Base-by-base conservation (phyloP, 176 grass and related monocot species). In the Oropetium thomaeum region DNA sequence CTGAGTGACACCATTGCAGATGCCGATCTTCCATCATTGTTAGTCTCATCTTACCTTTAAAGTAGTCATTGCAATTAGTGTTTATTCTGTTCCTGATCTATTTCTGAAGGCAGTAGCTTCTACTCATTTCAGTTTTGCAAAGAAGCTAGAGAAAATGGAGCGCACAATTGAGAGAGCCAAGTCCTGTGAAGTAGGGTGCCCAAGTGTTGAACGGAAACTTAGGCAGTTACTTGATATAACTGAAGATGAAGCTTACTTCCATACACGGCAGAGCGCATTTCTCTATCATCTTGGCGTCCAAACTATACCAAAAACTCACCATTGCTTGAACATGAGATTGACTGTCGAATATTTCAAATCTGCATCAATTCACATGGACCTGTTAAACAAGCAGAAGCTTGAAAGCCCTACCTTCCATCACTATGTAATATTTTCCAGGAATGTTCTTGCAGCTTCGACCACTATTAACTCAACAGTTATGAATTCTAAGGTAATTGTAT, bases 341-440 rank as follows among this genome's bases (percentile, higher is more conserved):
- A 96, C 93, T 61, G 67, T 96, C 31, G 93, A 96, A 66, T 92
- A 88, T 90, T 96, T 96, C 84, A 96, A 79, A 83, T 85, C 85
- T 7, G 43, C 15, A 16, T 72, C 43, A 41, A 40, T 33, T 68
- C 44, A 2, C 35, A 58, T 22, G 28, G 71, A 77, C 34, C 72
- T 45, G 29, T 70, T 57, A 27, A 72, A 86, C 66, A 55, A 71
- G 37, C 69, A 76, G 49, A 74, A 86, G 57, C 77, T 80, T 64
- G 74, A 92, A 49, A 83, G 48, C 52, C 78, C 82, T 34, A 75
- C 57, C 32, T 71, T 76, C 33, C 68, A 67, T 54, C 81, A 92
- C 73, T 96, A 90, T 72, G 83, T 86, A 53, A 79, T 92, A 28
- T 89, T 92, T 71, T 96, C 93, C 47, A 90, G 62, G 28, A 92